These are phyloP conservation scores for Zygotorulaspora sp. DNA, from an alignment of 805 yeast genomes.

Conservation along the genomic window DNA sequence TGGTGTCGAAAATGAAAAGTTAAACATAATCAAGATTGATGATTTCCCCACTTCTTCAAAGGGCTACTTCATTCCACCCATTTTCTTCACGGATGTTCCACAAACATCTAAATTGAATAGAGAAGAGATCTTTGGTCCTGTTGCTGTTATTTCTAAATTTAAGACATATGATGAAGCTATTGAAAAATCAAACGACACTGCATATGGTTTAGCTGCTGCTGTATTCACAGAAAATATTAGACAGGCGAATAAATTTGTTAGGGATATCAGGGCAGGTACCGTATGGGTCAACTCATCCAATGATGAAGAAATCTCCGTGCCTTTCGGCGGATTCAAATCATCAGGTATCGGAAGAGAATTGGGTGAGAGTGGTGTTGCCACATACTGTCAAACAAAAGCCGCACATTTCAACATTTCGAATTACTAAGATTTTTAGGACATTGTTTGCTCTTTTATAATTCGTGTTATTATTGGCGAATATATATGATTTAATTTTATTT, in stretches of 20 bases:
- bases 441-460: too few relatives aligned
- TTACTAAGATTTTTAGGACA: neutral
- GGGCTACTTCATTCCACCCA: conserved; percentile 44
- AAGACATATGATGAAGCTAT: conserved; percentile 43
- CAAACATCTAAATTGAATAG: conserved; percentile 40
- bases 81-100: conserved; percentile 44
- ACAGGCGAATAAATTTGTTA: conserved; percentile 39
- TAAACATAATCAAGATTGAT: conserved; percentile 24
- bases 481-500: too few relatives aligned
- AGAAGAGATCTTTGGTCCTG: conserved; percentile 54
- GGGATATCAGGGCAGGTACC: conserved; percentile 44
- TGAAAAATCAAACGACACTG: conserved; percentile 40
- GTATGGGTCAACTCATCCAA: conserved; percentile 59
- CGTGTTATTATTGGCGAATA: too few relatives aligned
- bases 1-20: conserved; percentile 42
- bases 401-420: conserved; percentile 47
- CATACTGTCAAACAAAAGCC: conserved; percentile 71
- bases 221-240: conserved; percentile 40
- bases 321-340: conserved; percentile 68
- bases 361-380: conserved; percentile 63
- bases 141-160: conserved; percentile 42
- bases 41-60: conserved; percentile 17
- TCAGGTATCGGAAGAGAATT: conserved; percentile 66
- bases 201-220: conserved; percentile 47
- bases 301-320: conserved; percentile 51